Percentiles rank a stretch among this genome's conserved stretches.
Evolutionary conservation across 768 basidiomycete genomes (phyloP).

Genomic region (Boletus eberwhitei): DNA sequence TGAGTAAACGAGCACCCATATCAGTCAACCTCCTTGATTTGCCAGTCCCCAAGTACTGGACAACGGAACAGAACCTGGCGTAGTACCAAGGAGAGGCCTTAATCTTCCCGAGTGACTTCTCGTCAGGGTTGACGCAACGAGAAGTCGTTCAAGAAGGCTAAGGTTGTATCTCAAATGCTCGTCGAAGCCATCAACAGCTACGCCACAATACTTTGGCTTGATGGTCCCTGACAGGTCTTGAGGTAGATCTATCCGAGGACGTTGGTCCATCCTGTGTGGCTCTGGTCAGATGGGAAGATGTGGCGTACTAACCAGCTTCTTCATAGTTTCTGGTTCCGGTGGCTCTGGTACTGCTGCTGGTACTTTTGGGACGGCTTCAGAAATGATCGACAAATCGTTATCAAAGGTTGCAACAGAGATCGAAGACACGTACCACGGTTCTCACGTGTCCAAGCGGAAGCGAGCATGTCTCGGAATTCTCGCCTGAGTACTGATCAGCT

Average conservation of each 20-base stretch:
- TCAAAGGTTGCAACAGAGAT: background rate
- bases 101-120: background rate
- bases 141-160: no score
- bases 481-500: background rate
- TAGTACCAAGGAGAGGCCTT: background rate
- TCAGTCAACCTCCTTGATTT: constrained; percentile 3
- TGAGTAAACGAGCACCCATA: background rate
- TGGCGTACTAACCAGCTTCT: background rate
- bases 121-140: background rate
- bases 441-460: background rate
- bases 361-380: background rate
- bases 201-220: background rate
- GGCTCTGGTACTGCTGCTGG: background rate
- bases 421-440: background rate
- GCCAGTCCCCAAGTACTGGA: background rate
- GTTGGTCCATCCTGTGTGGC: background rate
- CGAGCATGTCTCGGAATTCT: background rate
- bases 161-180: constrained; percentile 1
- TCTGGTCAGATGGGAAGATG: background rate
- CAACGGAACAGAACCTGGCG: constrained; percentile 2
- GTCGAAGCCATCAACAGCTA: background rate
- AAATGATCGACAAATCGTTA: background rate
- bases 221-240: background rate
- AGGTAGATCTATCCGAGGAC: background rate
- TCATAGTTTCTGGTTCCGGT: background rate